phyloP scores from a whole-genome alignment of 345 rosid species.

The Aquilaria sinensis region DNA sequence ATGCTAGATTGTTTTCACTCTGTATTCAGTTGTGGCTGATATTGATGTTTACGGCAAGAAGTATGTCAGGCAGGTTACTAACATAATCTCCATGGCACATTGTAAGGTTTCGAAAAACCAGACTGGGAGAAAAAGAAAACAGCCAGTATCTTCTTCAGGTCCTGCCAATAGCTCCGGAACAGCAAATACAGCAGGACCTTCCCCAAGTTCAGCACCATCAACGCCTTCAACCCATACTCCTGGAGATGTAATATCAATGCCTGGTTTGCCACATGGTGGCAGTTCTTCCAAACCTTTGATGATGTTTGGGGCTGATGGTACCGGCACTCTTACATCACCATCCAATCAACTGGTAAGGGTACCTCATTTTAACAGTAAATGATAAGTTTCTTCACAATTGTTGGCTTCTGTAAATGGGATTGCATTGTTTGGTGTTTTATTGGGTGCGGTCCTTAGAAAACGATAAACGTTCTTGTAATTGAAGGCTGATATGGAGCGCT shows the following conservation, averaged over 20 bases:
- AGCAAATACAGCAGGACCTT: slow-evolving; percentile 44
- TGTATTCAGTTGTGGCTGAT: slow-evolving; percentile 9
- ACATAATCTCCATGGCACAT: too few relatives aligned
- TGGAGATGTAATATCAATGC: slow-evolving; percentile 43
- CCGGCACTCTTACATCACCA: slow-evolving; percentile 38
- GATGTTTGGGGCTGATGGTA: slow-evolving; percentile 46
- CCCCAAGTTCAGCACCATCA: slow-evolving; percentile 53
- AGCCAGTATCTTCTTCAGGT: slow-evolving; percentile 43
- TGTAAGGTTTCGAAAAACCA: slow-evolving; percentile 46
- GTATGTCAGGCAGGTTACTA: too few relatives aligned
- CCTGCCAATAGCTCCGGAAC: slow-evolving; percentile 53
- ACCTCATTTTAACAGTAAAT: not conserved
- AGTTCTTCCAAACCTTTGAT: slow-evolving; percentile 49
- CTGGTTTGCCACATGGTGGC: slow-evolving; percentile 35
- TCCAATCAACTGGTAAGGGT: slow-evolving; percentile 42
- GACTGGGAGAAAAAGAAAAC: slow-evolving; percentile 45
- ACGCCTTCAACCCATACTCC: slow-evolving; percentile 45
- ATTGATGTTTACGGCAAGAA: slow-evolving; percentile 2
- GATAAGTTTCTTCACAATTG: not conserved
- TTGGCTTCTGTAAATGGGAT: not conserved
- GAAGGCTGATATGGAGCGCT: slow-evolving; percentile 47
- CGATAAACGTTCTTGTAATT: not conserved
- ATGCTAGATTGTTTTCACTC: not conserved
- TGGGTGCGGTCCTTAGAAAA: not conserved
- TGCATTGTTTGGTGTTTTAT: not conserved